Base-by-base conservation (phyloP, 2,329 filamentous ascomycete species). In the Chrysoporthe puriensis region DNA sequence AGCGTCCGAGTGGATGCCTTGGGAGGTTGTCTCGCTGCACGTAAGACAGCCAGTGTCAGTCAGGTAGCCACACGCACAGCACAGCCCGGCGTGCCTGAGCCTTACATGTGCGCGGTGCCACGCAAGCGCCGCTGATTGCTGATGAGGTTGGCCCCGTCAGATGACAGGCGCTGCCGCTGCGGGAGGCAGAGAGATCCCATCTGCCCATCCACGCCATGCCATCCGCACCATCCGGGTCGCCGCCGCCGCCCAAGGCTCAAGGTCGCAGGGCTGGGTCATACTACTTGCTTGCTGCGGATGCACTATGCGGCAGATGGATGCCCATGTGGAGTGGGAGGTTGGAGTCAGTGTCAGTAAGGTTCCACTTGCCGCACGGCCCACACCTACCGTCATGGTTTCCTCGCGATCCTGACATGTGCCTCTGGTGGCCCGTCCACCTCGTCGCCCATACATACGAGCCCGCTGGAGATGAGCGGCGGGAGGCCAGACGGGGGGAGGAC, bases 1-100 rank as follows among this genome's bases (percentile, higher is more conserved):
- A 26, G 32, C 59, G 40, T 50, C 59, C 44, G 59, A 48, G 43
- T 44, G 59, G 59, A 62, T 50, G 43, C 46, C 26, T 16, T 54
- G 26, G 50, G 36, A 9, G 36, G 50, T 32, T 54, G 50, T 21
- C 21, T 54, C 32, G 13, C 26, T 54, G 50, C 50, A 34, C 16
- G 50, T 54, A 16, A 54, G 50, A 54, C 50, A 54, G 21, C 7
- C 21, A 4, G 32, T 34, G 26, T 16, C 50, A 52, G 11, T 52
- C 5, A 32, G 50, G 26, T 32, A 32, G 50, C 48, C 50, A 54
- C 50, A 54, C 50, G 32, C n/a, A 52, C 21, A 52, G 11, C 48
- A 26, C n/a, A 50, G 18, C 48, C 9, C 48, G 48, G 26, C 9
- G 13, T 14, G 16, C 50, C 21, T 32, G 14, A 54, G 50, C 50